These are phyloP conservation scores for Solanum verrucosum DNA, from an alignment of 257 asterid species.

Conservation along the genomic window DNA sequence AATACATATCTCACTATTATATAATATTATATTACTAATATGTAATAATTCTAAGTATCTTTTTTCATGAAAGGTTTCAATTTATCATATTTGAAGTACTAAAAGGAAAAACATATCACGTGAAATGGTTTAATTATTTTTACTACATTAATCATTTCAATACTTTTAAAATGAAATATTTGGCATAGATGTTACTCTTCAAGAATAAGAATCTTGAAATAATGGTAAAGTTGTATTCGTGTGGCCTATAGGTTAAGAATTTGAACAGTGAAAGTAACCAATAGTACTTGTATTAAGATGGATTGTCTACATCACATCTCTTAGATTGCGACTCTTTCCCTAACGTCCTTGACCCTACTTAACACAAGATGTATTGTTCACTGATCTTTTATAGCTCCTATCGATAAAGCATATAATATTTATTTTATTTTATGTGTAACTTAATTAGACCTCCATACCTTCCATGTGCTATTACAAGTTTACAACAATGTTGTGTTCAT, in stretches of 20 bases:
- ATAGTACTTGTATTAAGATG: not conserved
- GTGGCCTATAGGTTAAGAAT: not conserved
- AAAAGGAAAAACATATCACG: not conserved
- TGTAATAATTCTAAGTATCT: not conserved
- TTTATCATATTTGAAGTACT: not conserved
- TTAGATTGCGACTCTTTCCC: not conserved
- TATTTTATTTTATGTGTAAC: not conserved
- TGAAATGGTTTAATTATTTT: not conserved
- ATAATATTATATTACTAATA: not conserved
- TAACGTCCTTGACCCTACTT: not conserved
- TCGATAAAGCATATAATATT: not conserved
- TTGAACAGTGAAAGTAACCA: accelerated
- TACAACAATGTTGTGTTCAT: not conserved
- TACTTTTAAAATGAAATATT: constrained; percentile 5
- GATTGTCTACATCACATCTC: not conserved
- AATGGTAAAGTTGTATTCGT: not conserved
- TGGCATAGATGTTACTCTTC: not conserved
- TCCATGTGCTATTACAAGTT: not conserved
- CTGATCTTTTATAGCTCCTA: not conserved
- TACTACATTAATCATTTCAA: not conserved
- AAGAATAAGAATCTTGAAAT: not conserved
- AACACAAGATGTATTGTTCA: not conserved
- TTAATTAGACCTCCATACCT: constrained; percentile 3
- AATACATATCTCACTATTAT: not conserved
- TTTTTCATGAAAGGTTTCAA: not conserved